Percentiles rank a stretch among this genome's conserved stretches.
phyloP scores from a whole-genome alignment of 179 eudicot species.

The Silene coronaria region DNA sequence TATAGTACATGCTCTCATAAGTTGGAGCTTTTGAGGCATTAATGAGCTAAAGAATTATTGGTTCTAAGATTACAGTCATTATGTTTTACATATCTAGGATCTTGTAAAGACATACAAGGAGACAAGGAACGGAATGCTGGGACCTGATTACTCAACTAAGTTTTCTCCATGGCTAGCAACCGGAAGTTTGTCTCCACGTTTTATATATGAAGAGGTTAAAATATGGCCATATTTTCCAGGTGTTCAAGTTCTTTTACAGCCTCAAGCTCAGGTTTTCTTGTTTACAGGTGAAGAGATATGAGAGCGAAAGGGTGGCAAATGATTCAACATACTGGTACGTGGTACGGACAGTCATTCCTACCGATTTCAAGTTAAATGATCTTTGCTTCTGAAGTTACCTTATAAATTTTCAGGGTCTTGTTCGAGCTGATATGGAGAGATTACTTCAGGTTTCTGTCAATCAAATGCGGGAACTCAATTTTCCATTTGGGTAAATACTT shows the following conservation, averaged over 20 bases:
- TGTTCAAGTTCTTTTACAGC: background rate
- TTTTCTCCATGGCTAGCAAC: slow-evolving; percentile 94
- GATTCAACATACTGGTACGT: slow-evolving; percentile 89
- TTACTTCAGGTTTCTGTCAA: slow-evolving; percentile 83
- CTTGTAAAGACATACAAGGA: slow-evolving; percentile 58
- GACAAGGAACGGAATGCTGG: slow-evolving; percentile 88
- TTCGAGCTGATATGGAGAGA: slow-evolving; percentile 94
- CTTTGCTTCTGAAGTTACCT: background rate
- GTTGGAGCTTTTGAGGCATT: too few relatives aligned
- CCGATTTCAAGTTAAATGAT: background rate
- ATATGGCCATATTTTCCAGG: background rate
- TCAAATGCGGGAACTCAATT: slow-evolving; percentile 69
- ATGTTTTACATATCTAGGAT: slow-evolving; percentile 40
- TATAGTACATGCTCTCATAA: too few relatives aligned
- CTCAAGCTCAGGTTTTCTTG: background rate
- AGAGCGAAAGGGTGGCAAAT: slow-evolving; percentile 60
- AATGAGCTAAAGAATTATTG: too few relatives aligned
- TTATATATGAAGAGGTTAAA: slow-evolving; percentile 71
- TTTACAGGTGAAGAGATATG: slow-evolving; percentile 73
- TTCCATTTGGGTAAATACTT: slow-evolving; percentile 56
- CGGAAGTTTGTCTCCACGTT: slow-evolving; percentile 85
- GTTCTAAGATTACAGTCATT: background rate
- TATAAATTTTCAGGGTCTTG: slow-evolving; percentile 60
- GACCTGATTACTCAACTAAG: slow-evolving; percentile 93
- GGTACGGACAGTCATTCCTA: background rate